Percentiles rank a stretch among this genome's conserved stretches.
These are phyloP conservation scores for Emergomyces africanus DNA, from an alignment of 2,329 filamentous ascomycete species.

Conservation along the genomic window DNA sequence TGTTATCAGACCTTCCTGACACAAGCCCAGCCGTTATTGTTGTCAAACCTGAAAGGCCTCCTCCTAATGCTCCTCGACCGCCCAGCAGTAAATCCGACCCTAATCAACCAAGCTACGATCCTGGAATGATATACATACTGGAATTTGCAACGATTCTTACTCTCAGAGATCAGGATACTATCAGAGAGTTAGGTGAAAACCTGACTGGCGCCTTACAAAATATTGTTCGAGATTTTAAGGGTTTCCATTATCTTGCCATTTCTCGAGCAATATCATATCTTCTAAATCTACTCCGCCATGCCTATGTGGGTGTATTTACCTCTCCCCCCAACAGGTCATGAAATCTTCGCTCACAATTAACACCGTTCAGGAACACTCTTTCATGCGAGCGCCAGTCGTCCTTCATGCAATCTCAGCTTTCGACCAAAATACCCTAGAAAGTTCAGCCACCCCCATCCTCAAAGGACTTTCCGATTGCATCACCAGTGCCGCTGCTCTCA, in stretches of 20 bases:
- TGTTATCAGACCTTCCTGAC: slow-evolving; percentile 78
- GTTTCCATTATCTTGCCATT: slow-evolving; percentile 70
- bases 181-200: slow-evolving; percentile 60
- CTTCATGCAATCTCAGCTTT: slow-evolving; percentile 86
- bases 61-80: slow-evolving; percentile 43
- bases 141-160: slow-evolving; percentile 78
- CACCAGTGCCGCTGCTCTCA: slow-evolving; percentile 59
- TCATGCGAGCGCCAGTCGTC: slow-evolving; percentile 80
- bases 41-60: slow-evolving; percentile 73
- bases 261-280: slow-evolving; percentile 80
- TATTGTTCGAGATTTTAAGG: slow-evolving; percentile 64
- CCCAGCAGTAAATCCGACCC: slow-evolving; percentile 46
- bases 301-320: slow-evolving; percentile 54
- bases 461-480: slow-evolving; percentile 72
- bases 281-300: slow-evolving; percentile 64
- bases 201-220: slow-evolving; percentile 71
- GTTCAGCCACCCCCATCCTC: slow-evolving; percentile 61
- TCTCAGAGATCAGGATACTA: slow-evolving; percentile 59
- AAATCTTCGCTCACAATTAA: slow-evolving; percentile 11
- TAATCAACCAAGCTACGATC: slow-evolving; percentile 61
- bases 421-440: slow-evolving; percentile 61
- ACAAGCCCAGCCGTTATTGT: slow-evolving; percentile 68
- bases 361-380: slow-evolving; percentile 60
- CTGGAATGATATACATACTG: slow-evolving; percentile 75
- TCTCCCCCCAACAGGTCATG: slow-evolving; percentile 2